These are phyloP conservation scores for Citrus sinensis DNA, from an alignment of 345 rosid genomes.

Conservation along the genomic window DVS_A1.0 CM039162.1:2145001-2145500, in stretches of 20 bases:
- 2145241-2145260: not conserved
- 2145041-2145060: not conserved
- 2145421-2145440: not conserved
- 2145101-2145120: not conserved
- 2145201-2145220: not conserved
- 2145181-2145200: not conserved
- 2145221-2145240: too few species aligned
- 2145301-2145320: too few species aligned
- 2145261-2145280: not conserved
- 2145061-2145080: not conserved
- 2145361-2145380: not conserved
- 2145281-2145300: too few species aligned
- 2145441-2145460: not conserved
- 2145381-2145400: not conserved
- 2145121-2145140: not conserved
- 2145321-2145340: conserved; percentile 5
- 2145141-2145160: not conserved
- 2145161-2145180: not conserved
- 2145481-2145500: conserved; percentile 8
- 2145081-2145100: not conserved
- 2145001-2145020: conserved; percentile 12
- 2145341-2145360: not conserved
- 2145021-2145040: not conserved
- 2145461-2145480: conserved; percentile 1
- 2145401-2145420: not conserved